Evolutionary conservation across 2,329 filamentous ascomycete genomes (phyloP).

Genomic region (Hortaea werneckii): DNA sequence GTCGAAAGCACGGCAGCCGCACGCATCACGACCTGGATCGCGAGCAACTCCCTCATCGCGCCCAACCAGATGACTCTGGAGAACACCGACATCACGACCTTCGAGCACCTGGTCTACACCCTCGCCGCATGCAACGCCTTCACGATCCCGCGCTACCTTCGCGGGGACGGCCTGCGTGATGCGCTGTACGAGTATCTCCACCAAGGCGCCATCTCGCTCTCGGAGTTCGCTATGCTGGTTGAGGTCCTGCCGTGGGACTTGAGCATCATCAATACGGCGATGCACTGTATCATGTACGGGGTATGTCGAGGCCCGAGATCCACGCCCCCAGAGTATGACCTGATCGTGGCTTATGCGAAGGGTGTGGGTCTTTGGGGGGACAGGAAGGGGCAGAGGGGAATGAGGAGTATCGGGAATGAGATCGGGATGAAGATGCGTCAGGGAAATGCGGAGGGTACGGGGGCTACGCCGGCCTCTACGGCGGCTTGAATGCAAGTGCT

Average conservation of each 20-base stretch:
- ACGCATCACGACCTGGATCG: conserved; percentile 5
- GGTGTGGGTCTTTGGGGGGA: conserved; percentile 2
- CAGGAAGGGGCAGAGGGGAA: too few species aligned
- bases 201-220: not conserved
- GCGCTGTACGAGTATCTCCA: conserved; percentile 6
- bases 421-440: conserved; percentile 2
- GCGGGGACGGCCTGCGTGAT: conserved; percentile 7
- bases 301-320: conserved; percentile 1
- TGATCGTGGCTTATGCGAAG: conserved; percentile 1
- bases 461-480: not conserved
- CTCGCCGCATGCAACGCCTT: conserved; percentile 5
- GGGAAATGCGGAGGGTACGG: conserved; percentile 1
- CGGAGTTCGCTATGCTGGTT: conserved; percentile 6
- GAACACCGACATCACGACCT: not conserved
- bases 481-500: too few species aligned
- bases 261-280: conserved; percentile 5
- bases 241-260: conserved; percentile 5
- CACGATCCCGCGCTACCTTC: conserved; percentile 1
- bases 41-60: not conserved
- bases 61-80: not conserved
- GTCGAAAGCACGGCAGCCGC: conserved; percentile 2
- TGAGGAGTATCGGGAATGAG: conserved; percentile 1
- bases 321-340: conserved; percentile 1
- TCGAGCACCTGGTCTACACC: conserved; percentile 4
- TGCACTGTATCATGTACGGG: conserved; percentile 3